Base-by-base conservation (phyloP, 2,329 filamentous ascomycete species). In the Alternaria rosae region DNA sequence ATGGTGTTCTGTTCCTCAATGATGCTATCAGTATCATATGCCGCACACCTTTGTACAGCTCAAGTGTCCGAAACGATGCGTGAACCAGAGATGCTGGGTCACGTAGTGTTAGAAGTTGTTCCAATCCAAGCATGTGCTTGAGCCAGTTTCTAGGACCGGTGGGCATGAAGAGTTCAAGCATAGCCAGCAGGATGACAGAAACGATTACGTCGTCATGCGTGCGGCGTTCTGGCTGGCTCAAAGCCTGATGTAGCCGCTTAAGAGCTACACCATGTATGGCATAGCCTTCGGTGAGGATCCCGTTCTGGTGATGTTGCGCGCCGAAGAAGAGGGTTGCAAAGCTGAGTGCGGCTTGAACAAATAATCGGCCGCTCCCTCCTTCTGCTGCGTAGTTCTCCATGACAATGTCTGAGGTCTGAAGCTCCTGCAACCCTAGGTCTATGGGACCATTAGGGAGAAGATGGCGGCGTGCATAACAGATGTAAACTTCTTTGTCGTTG, bases 81-180 rank as follows among this genome's bases (percentile, higher is more conserved):
- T 52, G 42, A 23, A 23, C 28, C 15, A 63, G 32, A 7, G 47
- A 53, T 4, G 23, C 54, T 2, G 68, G 69, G 11, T 64, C 67
- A 21, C 73, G 72, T 13, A 77, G 65, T 26, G 64, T 67, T 8
- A 76, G 59, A 6, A 77, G 54, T 30, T 58, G 61, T 47, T 77
- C 74, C 6, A 76, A 50, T 7, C 74, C 74, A 38, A 60, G 44
- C 65, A 76, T 75, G 50, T 77, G 75, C 26, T 74, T 73, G 17
- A 75, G 23, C 58, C 69, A 72, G 25, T 69, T 61, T 15, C 62
- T 62, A 3, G 68, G 62, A 1, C 72, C 71, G 4, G 67, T 73
- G 5, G 75, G 72, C 3, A 74, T 62, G 30, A 75, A 61, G 8
- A 58, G 57, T 51, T 77, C 75, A 28, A 74, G 64, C 42, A 76